phyloP scores from a whole-genome alignment of 192 early-diverging fungal species.

The Coemansia sp. region DNA sequence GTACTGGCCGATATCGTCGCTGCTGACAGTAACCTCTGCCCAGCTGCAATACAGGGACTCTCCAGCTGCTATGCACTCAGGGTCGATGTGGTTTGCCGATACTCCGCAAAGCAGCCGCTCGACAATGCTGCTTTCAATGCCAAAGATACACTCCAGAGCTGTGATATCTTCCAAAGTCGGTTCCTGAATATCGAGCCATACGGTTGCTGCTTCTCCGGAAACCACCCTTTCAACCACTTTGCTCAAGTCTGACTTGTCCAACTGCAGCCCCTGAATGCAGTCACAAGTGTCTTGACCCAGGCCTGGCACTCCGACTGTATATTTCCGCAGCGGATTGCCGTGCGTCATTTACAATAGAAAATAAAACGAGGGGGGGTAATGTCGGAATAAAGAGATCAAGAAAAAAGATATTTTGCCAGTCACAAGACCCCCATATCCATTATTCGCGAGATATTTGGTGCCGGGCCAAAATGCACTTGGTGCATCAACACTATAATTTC shows the following conservation, averaged over 20 bases:
- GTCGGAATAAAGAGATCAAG: slow-evolving; percentile 1
- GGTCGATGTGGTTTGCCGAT: neutral
- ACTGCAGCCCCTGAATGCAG: slow-evolving; percentile 13
- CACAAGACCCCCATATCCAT: too few species aligned
- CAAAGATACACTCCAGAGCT: slow-evolving; percentile 34
- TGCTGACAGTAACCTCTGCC: slow-evolving; percentile 29
- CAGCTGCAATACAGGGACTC: slow-evolving; percentile 43
- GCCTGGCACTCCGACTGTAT: slow-evolving; percentile 36
- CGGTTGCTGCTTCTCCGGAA: slow-evolving; percentile 7
- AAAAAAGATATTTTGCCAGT: neutral
- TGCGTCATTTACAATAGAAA: slow-evolving; percentile 1
- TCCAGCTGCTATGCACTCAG: slow-evolving; percentile 19
- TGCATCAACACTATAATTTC: too few species aligned
- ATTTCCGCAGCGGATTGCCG: slow-evolving; percentile 13
- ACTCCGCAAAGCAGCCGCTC: slow-evolving; percentile 9
- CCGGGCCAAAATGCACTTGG: too few species aligned
- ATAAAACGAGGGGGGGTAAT: neutral
- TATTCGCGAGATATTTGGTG: too few species aligned
- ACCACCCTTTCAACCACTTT: slow-evolving; percentile 21
- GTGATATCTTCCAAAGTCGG: slow-evolving; percentile 26
- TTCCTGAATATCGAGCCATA: slow-evolving; percentile 39
- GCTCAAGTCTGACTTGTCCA: slow-evolving; percentile 10
- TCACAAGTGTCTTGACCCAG: slow-evolving; percentile 11
- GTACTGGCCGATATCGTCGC: slow-evolving; percentile 19
- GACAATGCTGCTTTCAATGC: slow-evolving; percentile 13